Conservation (phyloP, 2,329 filamentous ascomycete species). For the Pyrenophora graminea region DNA sequence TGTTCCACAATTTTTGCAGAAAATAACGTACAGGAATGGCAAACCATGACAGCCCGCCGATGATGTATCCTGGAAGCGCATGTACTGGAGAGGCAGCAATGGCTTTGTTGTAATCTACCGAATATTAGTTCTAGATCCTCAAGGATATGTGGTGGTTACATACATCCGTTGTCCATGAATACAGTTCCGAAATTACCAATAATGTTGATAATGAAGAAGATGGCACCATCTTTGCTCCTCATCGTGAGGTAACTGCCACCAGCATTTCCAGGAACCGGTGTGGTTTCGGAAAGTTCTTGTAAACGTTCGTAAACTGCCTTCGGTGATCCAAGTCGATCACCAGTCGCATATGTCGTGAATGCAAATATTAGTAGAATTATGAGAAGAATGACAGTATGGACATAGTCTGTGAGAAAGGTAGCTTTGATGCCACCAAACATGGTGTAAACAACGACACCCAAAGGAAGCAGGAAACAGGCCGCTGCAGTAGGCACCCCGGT, state of each 20-base stretch:
- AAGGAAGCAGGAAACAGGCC: slow-evolving; percentile 79
- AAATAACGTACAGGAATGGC: slow-evolving; percentile 47
- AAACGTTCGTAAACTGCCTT: slow-evolving; percentile 77
- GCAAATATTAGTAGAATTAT: slow-evolving; percentile 85
- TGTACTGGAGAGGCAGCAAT: slow-evolving; percentile 85
- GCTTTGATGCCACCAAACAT: slow-evolving; percentile 73
- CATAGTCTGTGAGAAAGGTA: slow-evolving; percentile 74
- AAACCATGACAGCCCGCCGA: slow-evolving; percentile 53
- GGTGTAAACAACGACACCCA: slow-evolving; percentile 82
- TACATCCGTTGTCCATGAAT: slow-evolving; percentile 80
- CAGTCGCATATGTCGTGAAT: slow-evolving; percentile 79
- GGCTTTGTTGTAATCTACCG: slow-evolving; percentile 74
- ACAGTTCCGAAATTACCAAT: slow-evolving; percentile 83
- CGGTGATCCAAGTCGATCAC: slow-evolving; percentile 72
- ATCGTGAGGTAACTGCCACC: slow-evolving; percentile 85
- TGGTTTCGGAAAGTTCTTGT: slow-evolving; percentile 65
- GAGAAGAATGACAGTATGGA: slow-evolving; percentile 82
- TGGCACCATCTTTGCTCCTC: slow-evolving; percentile 75
- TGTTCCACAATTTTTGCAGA: background rate
- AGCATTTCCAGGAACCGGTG: slow-evolving; percentile 79
- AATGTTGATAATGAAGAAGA: slow-evolving; percentile 91
- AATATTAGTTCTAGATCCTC: slow-evolving; percentile 5
- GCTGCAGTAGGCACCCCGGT: slow-evolving; percentile 75
- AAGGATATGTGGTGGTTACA: background rate
- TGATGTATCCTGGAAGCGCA: slow-evolving; percentile 70